Evolutionary conservation across 345 rosid species (phyloP).

Genomic region (Heritiera fomes): DNA sequence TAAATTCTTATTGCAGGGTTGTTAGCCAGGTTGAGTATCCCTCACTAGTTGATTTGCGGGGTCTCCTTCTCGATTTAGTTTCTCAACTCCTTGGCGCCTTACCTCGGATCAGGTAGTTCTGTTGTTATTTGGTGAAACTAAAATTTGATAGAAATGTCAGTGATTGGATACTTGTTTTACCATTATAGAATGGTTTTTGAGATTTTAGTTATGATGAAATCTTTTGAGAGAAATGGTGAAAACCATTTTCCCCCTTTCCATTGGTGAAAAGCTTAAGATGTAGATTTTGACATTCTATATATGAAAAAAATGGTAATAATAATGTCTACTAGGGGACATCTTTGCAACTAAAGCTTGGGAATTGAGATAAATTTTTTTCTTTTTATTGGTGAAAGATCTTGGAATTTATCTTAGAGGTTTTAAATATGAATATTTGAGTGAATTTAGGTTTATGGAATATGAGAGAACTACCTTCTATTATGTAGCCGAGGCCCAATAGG

Average conservation of each 20-base stretch:
- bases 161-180: background rate
- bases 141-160: background rate
- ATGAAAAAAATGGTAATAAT: background rate
- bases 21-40: constrained; percentile 99
- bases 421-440: background rate
- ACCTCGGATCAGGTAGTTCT: constrained; percentile 84
- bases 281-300: background rate
- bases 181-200: background rate
- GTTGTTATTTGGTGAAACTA: constrained; percentile 12
- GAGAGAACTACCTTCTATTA: background rate
- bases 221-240: too few relatives aligned
- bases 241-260: too few relatives aligned
- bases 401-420: background rate
- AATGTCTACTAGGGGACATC: background rate
- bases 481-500: background rate
- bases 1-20: constrained; percentile 58
- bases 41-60: constrained; percentile 93
- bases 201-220: too few relatives aligned
- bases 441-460: background rate
- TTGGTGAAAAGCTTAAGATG: too few relatives aligned
- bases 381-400: background rate
- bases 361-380: background rate
- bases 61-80: constrained; percentile 94
- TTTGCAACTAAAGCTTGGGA: background rate
- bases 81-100: constrained; percentile 97